A percentile compares a stretch with the other conserved stretches of the same genome.
Evolutionary conservation across 2,329 filamentous ascomycete species (phyloP).

Genomic region (Acrocalymma vagum): DNA sequence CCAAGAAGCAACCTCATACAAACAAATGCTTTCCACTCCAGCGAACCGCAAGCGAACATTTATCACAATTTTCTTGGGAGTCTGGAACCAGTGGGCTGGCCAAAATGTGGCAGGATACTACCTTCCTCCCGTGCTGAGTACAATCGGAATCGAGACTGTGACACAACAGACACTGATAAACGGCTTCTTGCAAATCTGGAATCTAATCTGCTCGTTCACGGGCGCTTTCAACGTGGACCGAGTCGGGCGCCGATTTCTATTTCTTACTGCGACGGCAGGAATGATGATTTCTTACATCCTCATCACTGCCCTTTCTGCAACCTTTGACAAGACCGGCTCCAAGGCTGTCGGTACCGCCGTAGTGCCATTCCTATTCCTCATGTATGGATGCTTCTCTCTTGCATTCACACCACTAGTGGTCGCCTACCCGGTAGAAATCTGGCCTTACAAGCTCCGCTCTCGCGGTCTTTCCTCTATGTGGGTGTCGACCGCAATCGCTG

Average conservation of each 20-base stretch:
- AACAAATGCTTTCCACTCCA: constrained; percentile 29
- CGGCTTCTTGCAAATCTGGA: constrained; percentile 50
- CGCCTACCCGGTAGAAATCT: constrained; percentile 42
- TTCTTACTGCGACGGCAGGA: constrained; percentile 49
- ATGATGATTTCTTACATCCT: constrained; percentile 55
- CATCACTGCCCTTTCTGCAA: constrained; percentile 50
- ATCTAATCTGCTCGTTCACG: constrained; percentile 40
- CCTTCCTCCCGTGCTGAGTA: constrained; percentile 44
- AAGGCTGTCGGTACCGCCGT: constrained; percentile 11
- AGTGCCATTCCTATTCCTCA: constrained; percentile 20
- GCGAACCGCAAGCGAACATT: constrained; percentile 49
- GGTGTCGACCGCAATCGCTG: constrained; percentile 7
- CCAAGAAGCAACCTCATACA: constrained; percentile 9
- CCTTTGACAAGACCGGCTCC: constrained; percentile 11
- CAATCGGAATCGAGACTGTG: constrained; percentile 46
- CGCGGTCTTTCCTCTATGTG: constrained; percentile 47
- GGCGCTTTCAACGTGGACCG: constrained; percentile 53
- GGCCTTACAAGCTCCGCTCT: constrained; percentile 36
- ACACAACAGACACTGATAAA: constrained; percentile 48
- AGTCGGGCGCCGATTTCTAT: constrained; percentile 54
- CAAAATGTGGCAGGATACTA: constrained; percentile 50
- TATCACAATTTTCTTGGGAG: constrained; percentile 44
- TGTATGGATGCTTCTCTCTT: constrained; percentile 29
- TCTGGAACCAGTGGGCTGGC: constrained; percentile 50
- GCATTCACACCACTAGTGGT: constrained; percentile 40